Evolutionary conservation across 2,329 filamentous ascomycete species (phyloP), one percentile per base, ranked within the genome.

Genomic region (Fusarium sp.): DNA sequence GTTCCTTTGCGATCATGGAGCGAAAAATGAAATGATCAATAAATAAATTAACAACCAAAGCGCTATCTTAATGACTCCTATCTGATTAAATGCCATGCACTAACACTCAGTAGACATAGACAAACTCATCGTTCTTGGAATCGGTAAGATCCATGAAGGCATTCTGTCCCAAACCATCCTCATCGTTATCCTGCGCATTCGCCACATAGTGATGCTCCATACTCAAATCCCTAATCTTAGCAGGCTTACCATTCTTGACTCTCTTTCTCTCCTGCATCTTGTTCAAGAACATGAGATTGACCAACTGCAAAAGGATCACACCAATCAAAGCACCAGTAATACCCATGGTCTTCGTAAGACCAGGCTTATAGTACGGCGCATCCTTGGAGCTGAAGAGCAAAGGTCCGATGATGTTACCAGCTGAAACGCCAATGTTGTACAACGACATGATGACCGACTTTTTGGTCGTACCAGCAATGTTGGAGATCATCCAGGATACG

Each of bases 401-500:
- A 0, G 91, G 91, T 0, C 91, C 91, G 75, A 93, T 85, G 64
- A 93, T 92, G 78, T 93, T 92, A 6, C 91, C 91, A 0, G 87
- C 85, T 0, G 89, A 87, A 5, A 86, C 86, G 0, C 88, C 90
- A 2, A 88, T 90, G 73, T 91, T 91, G 83, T 89, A 93, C 2
- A 92, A 81, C 0, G 88, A 88, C 86, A 92, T 90, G 43, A 90
- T 86, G 54, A 88, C 85, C 0, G 89, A 90, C 77, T 91, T 91
- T 81, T 93, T 93, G 6, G 91, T 92, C 21, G 87, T 88, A 11
- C 91, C 92, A 0, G 86, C 91, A 1, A 90, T 92, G 79, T 93
- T 93, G 12, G 88, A 89, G 10, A 93, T 86, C 64, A 93, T 90
- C 91, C 91, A 94, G 0, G 89, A 87, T 0, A 93, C 88, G 32